These are phyloP conservation scores for Acrodontium crateriforme DNA, from an alignment of 2,329 filamentous ascomycete species.

Conservation along the genomic window DNA sequence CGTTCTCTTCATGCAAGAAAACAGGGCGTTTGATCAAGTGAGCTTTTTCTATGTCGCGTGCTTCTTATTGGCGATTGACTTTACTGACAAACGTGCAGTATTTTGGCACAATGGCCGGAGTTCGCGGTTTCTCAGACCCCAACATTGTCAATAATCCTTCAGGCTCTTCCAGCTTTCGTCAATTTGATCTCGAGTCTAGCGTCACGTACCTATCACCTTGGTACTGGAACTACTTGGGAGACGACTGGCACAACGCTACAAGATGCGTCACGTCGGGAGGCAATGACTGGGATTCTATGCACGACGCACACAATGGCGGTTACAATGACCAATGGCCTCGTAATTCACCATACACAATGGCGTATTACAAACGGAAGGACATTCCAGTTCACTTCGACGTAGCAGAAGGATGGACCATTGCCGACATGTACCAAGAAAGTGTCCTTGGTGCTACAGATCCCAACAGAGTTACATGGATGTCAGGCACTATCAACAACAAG, in stretches of 20 bases:
- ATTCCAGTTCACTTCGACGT: conserved; percentile 43
- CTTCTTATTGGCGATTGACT: no score
- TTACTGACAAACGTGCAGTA: no score
- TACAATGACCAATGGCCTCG: conserved; percentile 42
- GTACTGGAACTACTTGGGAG: conserved; percentile 39
- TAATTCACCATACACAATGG: conserved; percentile 41
- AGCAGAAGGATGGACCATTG: conserved; percentile 41
- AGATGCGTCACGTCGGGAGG: conserved; percentile 40
- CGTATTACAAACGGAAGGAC: conserved; percentile 35
- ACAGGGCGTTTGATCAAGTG: conserved; percentile 32
- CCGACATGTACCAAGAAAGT: conserved; percentile 42
- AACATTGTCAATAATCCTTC: conserved; percentile 26
- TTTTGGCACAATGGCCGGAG: conserved; percentile 8
- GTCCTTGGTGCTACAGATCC: conserved; percentile 39
- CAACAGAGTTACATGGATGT: conserved; percentile 38
- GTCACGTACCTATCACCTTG: conserved; percentile 33
- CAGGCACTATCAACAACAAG: conserved; percentile 39
- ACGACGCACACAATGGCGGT: conserved; percentile 36
- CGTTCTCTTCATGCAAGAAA: conserved; percentile 44
- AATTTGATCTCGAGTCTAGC: no score
- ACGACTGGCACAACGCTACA: conserved; percentile 35
- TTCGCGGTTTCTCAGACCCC: conserved; percentile 32
- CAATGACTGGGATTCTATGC: conserved; percentile 40
- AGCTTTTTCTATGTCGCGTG: no score
- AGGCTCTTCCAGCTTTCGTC: no score